Base-by-base conservation (phyloP, 2,329 filamentous ascomycete genomes). In the Zalaria sp. region DNA sequence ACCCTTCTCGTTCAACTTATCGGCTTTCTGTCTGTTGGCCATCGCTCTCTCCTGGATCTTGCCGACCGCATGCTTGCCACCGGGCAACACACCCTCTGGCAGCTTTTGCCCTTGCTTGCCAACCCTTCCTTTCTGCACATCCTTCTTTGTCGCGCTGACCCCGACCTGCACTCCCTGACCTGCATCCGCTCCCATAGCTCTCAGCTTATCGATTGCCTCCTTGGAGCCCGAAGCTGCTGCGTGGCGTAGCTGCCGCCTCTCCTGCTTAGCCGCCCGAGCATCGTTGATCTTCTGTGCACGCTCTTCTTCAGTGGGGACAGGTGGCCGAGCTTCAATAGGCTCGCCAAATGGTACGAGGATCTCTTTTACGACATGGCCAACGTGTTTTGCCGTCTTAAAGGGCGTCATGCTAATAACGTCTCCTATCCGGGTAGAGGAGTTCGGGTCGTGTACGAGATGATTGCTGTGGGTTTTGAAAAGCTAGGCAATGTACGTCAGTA, bases 391-490 rank as follows among this genome's bases (percentile, higher is more conserved):
- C 5, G 73, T 75, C 40, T 75, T 74, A 51, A 89, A 83, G 47
- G 77, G 71, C 41, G 79, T 75, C 51, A 89, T 82, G 47, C 75
- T 70, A 27, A 91, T 75, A 3, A 89, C 75, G 58, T 91, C 84
- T 55, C 84, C 84, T 39, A 73, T 72, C 44, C 78, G 72, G 32
- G 87, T 71, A 26, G 81, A 86, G 51, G 77, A 74, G 59, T 75
- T 76, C 27, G 84, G 84, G 60, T 91, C 84, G 66, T 86, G 81
- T 32, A 88, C 83, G 27, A 89, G 75, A 57, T 81, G 72, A 49
- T 76, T 72, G 49, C 71, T 67, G 25, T 75, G 73, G 36, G 72
- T 65, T 53, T 78, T 72, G 60, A 82, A 88, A 65, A 72, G 67
- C 78, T 81, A 32, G 29, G n/a, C 7, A n/a, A 32, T n/a, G 29